phyloP scores from a whole-genome alignment of 2,329 filamentous ascomycete genomes.

The Botrytis deweyae region DNA sequence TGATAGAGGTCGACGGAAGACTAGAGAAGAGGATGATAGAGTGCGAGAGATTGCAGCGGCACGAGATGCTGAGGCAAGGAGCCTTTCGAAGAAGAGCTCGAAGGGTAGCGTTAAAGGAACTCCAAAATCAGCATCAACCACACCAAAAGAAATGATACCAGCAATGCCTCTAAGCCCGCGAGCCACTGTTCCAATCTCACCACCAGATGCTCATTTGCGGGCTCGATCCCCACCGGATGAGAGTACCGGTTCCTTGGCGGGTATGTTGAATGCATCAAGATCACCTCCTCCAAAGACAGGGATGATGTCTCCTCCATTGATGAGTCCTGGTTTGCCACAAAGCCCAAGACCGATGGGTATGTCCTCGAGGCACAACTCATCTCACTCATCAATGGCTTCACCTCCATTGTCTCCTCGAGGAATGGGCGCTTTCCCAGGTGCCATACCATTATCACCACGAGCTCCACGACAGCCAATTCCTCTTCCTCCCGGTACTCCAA shows the following conservation, averaged over 20 bases:
- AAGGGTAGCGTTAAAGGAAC: conserved; percentile 46
- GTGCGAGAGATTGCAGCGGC: conserved; percentile 68
- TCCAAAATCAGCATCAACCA: conserved; percentile 40
- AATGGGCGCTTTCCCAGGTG: conserved; percentile 46
- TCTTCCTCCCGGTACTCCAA: conserved; percentile 66
- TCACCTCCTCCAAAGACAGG: conserved; percentile 17
- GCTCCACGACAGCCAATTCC: conserved; percentile 72
- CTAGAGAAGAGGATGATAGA: conserved; percentile 82
- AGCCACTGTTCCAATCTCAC: conserved; percentile 37
- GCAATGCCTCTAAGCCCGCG: conserved; percentile 45
- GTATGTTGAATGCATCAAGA: conserved; percentile 46
- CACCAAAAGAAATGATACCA: conserved; percentile 44
- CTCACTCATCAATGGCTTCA: conserved; percentile 52
- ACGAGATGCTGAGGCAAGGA: conserved; percentile 68
- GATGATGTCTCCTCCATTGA: conserved; percentile 46
- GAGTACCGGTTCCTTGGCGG: conserved; percentile 51
- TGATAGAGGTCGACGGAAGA: conserved; percentile 74
- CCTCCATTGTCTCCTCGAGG: conserved; percentile 67
- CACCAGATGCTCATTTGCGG: conserved; percentile 37
- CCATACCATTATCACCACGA: conserved; percentile 66
- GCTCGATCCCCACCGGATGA: conserved; percentile 40
- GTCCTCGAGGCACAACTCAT: conserved; percentile 53
- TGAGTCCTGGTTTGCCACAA: conserved; percentile 60
- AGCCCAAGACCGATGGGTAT: conserved; percentile 59
- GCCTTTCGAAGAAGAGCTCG: conserved; percentile 71